Conservation (phyloP, 2,329 filamentous ascomycete genomes). For the Acarospora socialis region DNA sequence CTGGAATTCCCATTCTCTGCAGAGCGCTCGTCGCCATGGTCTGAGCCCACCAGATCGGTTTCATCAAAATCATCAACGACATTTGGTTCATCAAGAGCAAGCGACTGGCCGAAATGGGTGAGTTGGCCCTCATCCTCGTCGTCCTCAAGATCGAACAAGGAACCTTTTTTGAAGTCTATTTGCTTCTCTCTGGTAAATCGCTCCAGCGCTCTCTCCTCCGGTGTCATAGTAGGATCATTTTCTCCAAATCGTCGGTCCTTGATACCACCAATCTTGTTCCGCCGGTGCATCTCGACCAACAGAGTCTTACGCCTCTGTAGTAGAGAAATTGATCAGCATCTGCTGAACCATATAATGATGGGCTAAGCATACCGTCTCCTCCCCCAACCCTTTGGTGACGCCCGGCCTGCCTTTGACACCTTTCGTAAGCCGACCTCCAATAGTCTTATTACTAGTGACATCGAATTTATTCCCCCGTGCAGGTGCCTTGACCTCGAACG, state of each 20-base stretch:
- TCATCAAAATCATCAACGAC: slow-evolving; percentile 65
- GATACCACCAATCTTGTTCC: slow-evolving; percentile 85
- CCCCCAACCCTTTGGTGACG: slow-evolving; percentile 69
- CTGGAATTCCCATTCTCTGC: slow-evolving; percentile 38
- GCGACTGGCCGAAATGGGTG: slow-evolving; percentile 69
- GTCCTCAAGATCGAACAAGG: slow-evolving; percentile 83
- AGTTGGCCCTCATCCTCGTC: slow-evolving; percentile 57
- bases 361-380: slow-evolving; percentile 54
- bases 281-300: slow-evolving; percentile 74
- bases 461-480: slow-evolving; percentile 71
- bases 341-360: slow-evolving; percentile 3
- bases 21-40: slow-evolving; percentile 41
- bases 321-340: not conserved
- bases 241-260: slow-evolving; percentile 91
- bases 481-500: slow-evolving; percentile 82
- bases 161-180: slow-evolving; percentile 58
- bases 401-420: slow-evolving; percentile 60
- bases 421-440: slow-evolving; percentile 38
- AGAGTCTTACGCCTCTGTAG: slow-evolving; percentile 61
- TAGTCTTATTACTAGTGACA: slow-evolving; percentile 53
- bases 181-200: slow-evolving; percentile 83
- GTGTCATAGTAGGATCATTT: slow-evolving; percentile 83
- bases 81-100: slow-evolving; percentile 46
- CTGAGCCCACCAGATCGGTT: slow-evolving; percentile 46
- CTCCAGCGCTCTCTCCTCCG: slow-evolving; percentile 83